phyloP scores from a whole-genome alignment of 768 basidiomycete species.

The Cyclocybe aegerita region DNA sequence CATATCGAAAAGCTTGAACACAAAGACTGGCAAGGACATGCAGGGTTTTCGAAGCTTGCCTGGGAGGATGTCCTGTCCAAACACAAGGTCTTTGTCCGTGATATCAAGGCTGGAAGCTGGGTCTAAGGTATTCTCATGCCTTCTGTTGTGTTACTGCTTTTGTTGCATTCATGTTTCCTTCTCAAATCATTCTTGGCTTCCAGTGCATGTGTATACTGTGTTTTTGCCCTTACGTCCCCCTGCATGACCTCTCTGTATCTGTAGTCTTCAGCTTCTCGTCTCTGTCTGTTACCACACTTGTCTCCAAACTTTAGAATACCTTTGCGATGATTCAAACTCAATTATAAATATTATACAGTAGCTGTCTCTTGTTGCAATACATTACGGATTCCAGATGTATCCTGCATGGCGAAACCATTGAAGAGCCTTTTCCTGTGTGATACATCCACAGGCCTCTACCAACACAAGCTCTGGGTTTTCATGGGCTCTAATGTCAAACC shows the following conservation, averaged over 20 bases:
- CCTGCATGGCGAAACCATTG: constrained; percentile 22
- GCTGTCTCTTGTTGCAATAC: too few relatives aligned
- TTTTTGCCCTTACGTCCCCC: too few relatives aligned
- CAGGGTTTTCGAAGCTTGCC: constrained; percentile 8
- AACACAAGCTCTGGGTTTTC: constrained; percentile 10
- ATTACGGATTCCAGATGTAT: constrained; percentile 19
- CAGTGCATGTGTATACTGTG: too few relatives aligned
- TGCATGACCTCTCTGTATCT: too few relatives aligned
- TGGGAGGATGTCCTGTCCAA: constrained; percentile 6
- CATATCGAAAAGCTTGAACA: constrained; percentile 5
- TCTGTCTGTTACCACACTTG: too few relatives aligned
- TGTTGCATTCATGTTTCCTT: too few relatives aligned
- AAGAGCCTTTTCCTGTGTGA: constrained; percentile 15
- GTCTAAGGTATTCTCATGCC: not conserved
- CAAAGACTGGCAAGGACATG: constrained; percentile 9
- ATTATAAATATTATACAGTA: too few relatives aligned
- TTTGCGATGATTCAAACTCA: too few relatives aligned
- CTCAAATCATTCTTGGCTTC: too few relatives aligned
- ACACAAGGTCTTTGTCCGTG: constrained; percentile 2
- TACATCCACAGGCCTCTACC: constrained; percentile 14
- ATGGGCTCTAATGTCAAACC: constrained; percentile 3
- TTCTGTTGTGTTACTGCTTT: not conserved
- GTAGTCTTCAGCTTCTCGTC: too few relatives aligned
- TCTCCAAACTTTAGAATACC: too few relatives aligned
- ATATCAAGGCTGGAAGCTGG: constrained; percentile 4